Percentiles rank a stretch among this genome's conserved stretches.
These are phyloP conservation scores for Cryptosporidium sp. DNA, from an alignment of 169 alveolate genomes.

Conservation along the genomic window DNA sequence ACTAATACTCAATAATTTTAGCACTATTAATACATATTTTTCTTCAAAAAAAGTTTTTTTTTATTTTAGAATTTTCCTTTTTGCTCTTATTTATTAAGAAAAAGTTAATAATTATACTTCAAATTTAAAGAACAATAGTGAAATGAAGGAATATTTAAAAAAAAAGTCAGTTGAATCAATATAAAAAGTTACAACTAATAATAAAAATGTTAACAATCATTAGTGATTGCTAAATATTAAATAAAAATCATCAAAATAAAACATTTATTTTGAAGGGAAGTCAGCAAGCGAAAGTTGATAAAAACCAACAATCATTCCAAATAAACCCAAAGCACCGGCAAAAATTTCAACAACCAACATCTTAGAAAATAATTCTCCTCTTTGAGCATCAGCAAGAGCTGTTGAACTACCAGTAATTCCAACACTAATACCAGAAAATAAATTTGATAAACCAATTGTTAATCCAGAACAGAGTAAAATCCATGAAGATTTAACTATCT, in stretches of 20 bases:
- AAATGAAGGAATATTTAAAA: too few relatives aligned
- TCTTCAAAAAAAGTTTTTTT: background rate
- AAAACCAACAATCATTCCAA: constrained; percentile 94
- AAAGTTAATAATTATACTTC: too few relatives aligned
- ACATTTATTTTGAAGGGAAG: constrained; percentile 24
- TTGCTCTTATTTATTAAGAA: too few relatives aligned
- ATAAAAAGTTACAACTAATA: background rate
- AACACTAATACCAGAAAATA: constrained; percentile 98
- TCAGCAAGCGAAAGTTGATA: constrained; percentile 80
- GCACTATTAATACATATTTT: too few relatives aligned
- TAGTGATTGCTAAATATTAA: background rate
- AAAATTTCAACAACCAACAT: constrained; percentile 98
- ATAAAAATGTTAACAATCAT: background rate
- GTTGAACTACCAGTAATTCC: constrained; percentile 99
- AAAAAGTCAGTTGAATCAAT: background rate
- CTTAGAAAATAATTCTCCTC: constrained; percentile 98
- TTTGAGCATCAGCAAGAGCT: constrained; percentile 99
- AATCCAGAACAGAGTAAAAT: constrained; percentile 97
- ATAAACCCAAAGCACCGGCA: constrained; percentile 98
- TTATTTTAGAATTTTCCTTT: too few relatives aligned
- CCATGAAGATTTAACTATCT: constrained; percentile 92
- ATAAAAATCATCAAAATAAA: background rate
- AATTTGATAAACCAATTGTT: constrained; percentile 98
- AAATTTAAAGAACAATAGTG: too few relatives aligned
- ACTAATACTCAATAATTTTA: background rate